Evolutionary conservation across 2,329 filamentous ascomycete genomes (phyloP).

Genomic region (Aspergillus fumigatiaffinis): DNA sequence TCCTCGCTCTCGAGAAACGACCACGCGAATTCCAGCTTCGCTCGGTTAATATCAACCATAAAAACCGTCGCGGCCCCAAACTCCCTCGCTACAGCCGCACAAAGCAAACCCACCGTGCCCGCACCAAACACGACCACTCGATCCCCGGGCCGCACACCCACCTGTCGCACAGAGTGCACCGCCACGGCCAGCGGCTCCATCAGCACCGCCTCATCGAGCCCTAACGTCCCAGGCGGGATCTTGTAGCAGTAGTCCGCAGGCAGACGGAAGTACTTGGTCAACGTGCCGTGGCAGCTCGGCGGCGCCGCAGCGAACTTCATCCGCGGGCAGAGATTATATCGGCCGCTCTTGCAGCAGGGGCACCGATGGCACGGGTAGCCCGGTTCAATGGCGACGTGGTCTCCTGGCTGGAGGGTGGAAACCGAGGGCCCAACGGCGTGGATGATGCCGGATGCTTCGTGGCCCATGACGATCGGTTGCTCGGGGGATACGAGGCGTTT

Average conservation of each 20-base stretch:
- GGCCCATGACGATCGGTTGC: conserved; percentile 30
- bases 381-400: conserved; percentile 34
- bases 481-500: conserved; percentile 22
- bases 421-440: conserved; percentile 23
- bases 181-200: conserved; percentile 49
- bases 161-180: conserved; percentile 42
- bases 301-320: conserved; percentile 43
- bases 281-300: conserved; percentile 34
- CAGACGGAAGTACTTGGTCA: conserved; percentile 34
- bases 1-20: conserved; percentile 4
- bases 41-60: conserved; percentile 58
- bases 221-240: conserved; percentile 31
- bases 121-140: conserved; percentile 58
- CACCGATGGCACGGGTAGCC: conserved; percentile 35
- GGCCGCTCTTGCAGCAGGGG: conserved; percentile 32
- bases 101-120: conserved; percentile 60
- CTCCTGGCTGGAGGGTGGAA: conserved; percentile 22
- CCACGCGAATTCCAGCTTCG: conserved; percentile 55
- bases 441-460: conserved; percentile 32
- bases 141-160: conserved; percentile 38
- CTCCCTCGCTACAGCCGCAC: conserved; percentile 59
- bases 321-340: conserved; percentile 40
- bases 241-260: conserved; percentile 39
- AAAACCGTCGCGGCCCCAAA: conserved; percentile 58
- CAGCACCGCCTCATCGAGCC: conserved; percentile 42